Evolutionary conservation across 192 early-diverging fungal genomes (phyloP), one percentile per base, ranked within the genome.

Genomic region (Mortierella hygrophila): DNA sequence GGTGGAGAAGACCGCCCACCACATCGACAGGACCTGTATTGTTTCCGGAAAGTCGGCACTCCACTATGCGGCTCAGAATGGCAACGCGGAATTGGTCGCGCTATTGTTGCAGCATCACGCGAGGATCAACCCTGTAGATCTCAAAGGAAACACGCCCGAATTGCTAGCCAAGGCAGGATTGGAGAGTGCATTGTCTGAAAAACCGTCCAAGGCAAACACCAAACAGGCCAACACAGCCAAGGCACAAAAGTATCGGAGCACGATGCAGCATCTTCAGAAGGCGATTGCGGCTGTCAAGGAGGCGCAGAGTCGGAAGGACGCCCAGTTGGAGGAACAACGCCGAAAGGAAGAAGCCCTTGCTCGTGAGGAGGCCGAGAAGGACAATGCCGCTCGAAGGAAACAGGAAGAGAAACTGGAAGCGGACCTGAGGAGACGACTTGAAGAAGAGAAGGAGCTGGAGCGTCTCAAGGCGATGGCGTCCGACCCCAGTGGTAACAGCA

Each of bases 281-380:
- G 81, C 81, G 9, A 69, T 74, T 23, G 52, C 73, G 26, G 77
- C 79, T 26, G 35, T 87, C 57, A 82, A 87, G 65, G 81, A 87
- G 57, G 78, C 80, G 2, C 81, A 86, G 70, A 81, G 72, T 68
- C 75, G 84, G 88, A 90, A 94, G 88, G 92, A 93, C 86, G 90
- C 92, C 83, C 89, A 93, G 82, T 47, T 93, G 90, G 78, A 93
- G 23, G 88, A 89, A 73, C 82, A 81, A 72, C 44, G 40, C 89
- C 91, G 75, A 89, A 91, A 74, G 91, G 92, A 89, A 80, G 88
- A 84, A 49, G 81, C 82, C 15, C 72, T 87, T 29, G 77, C 83
- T 37, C 79, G 81, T 4, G 83, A 78, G 41, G 88, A 89, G 55
- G 80, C 81, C 1, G 81, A 87, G 46, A 82, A 89, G 65, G 88